Base-by-base conservation (phyloP, 2,329 filamentous ascomycete species). In the Neospermospora avenae region DNA sequence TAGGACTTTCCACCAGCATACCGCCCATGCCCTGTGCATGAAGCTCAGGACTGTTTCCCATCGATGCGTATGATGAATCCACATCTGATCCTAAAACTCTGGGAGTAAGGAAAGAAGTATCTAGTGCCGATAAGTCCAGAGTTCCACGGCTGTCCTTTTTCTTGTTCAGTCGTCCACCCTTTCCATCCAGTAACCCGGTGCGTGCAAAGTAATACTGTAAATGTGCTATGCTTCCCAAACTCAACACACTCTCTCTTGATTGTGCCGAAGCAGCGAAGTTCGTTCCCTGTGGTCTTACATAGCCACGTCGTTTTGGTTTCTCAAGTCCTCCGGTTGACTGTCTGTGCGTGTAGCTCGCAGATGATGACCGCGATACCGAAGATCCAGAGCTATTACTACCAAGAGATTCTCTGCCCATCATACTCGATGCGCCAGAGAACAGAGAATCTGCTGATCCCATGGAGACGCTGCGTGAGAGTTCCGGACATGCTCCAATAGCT, bases 151-250 rank as follows among this genome's bases (percentile, higher is more conserved):
- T 79, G 13, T 57, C 55, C 70, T 83, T 87, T 73, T 88, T 89
- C 69, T 89, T 89, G 22, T 90, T 88, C 61, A 96, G 78, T 73
- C 96, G 89, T 57, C 86, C 95, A 37, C 93, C 93, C 73, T 97
- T 97, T 59, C 93, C 92, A 71, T 99, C 95, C 54, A 99, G 78
- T 65, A 99, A 77, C 5, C 95, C 95, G 0, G 95, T 99, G 61
- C 95, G 83, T 37, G 95, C 93, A 77, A 99, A 99, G 77, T 98
- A 99, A 77, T 98, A 96, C 75, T 99, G 95, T 71, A 99, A 80
- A 77, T 99, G 95, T 58, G 93, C 91, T 69, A 99, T 99, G 75
- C 93, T 97, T 57, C 95, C 95, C 63, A 99, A 77, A 71, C 91
- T 96, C 84, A 98, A 88, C 66, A 99, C 95, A 72, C 93, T 97